Conservation (phyloP, 2,329 filamentous ascomycete species). For the Ciborinia camelliae region DNA sequence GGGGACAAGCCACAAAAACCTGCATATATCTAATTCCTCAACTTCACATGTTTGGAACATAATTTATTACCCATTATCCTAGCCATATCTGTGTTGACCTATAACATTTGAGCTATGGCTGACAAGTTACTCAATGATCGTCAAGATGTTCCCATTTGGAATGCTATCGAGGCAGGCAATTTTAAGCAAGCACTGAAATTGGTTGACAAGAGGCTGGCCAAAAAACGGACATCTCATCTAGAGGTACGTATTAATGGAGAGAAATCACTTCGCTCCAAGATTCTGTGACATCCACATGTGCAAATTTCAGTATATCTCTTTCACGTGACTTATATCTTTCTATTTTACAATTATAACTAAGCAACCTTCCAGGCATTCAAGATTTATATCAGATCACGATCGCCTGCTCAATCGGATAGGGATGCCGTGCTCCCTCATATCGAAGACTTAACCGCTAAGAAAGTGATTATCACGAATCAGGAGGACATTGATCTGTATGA, state of each 20-base stretch:
- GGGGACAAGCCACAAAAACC: neutral
- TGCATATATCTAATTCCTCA: neutral
- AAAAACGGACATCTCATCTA: slow-evolving; percentile 35
- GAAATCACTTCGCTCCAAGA: neutral
- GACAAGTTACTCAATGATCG: slow-evolving; percentile 31
- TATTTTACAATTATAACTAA: slow-evolving; percentile 1
- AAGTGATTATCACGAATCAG: slow-evolving; percentile 29
- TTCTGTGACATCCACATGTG: neutral
- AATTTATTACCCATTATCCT: neutral
- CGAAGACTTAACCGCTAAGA: slow-evolving; percentile 31
- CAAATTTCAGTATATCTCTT: neutral
- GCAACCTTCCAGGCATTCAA: slow-evolving; percentile 33
- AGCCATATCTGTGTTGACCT: neutral
- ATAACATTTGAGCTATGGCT: slow-evolving; percentile 25
- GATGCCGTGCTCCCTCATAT: slow-evolving; percentile 31
- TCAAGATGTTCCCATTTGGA: slow-evolving; percentile 37
- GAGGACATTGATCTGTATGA: slow-evolving; percentile 37
- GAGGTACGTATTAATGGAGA: slow-evolving; percentile 30
- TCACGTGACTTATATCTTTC: neutral
- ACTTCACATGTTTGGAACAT: neutral
- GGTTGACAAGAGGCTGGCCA: slow-evolving; percentile 37
- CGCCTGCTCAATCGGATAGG: slow-evolving; percentile 32
- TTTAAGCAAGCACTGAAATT: slow-evolving; percentile 39
- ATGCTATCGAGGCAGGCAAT: slow-evolving; percentile 37
- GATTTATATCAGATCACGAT: slow-evolving; percentile 34